Base-by-base conservation (phyloP, 2,329 filamentous ascomycete species). In the Esteya vermicola region DNA sequence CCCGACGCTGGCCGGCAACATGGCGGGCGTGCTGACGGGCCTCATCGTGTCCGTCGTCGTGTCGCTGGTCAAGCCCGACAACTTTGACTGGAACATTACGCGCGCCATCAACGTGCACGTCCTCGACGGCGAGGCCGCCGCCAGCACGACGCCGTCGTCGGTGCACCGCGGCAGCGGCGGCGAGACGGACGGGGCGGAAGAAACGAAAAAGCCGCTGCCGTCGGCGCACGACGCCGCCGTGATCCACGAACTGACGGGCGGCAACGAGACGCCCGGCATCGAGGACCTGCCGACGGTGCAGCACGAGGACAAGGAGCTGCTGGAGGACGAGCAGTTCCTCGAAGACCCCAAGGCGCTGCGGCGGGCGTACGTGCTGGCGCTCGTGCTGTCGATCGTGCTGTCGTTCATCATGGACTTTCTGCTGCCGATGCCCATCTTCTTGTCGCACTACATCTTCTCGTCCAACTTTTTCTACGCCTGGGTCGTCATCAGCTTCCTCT, bases 81-180 rank as follows among this genome's bases (percentile, higher is more conserved):
- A 36, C 9, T 36, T 36, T 27, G 34, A 36, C 34, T 36, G 34
- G 34, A 18, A 12, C 5, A 54, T 55, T 1, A 57, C 55, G 2
- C 59, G 57, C 39, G 56, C 54, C 7, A 49, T 49, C 22, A 36
- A 36, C 23, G 10, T n/a, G 7, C 34, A 26, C 9, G 23, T 36
- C 9, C 9, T 36, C 14, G 34, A 36, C 6, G 34, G 22, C 3
- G 19, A 3, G n/a, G 10, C 8, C 20, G 16, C 21, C 3, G 14
- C 25, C 25, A 14, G 14, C 3, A 27, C 25, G 3, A n/a, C 27
- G 9, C 27, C 27, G 13, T 30, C 27, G 27, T 30, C 27, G 13
- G 27, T n/a, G 27, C 14, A 13, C 27, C 13, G 27, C 13, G 27
- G 16, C 3, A 13, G 27, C 27, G 13, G 4, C 10, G 13, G 8